phyloP scores from a whole-genome alignment of 2,329 filamentous ascomycete genomes.

The Paecilomyces niveus region DNA sequence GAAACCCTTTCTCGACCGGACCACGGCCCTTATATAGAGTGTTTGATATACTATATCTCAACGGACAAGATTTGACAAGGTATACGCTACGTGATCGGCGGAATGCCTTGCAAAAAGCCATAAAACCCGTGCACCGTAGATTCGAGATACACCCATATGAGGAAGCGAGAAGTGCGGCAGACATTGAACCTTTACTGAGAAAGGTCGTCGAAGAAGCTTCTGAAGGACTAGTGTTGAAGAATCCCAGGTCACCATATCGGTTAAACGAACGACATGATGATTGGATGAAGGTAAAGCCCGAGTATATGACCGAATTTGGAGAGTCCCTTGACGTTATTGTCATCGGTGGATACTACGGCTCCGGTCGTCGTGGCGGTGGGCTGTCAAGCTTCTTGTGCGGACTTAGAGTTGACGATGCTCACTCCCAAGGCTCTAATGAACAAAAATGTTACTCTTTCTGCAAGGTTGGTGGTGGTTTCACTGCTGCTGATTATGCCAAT shows the following conservation, averaged over 20 bases:
- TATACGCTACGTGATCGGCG: constrained; percentile 79
- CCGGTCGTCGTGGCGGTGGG: constrained; percentile 72
- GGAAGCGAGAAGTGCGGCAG: constrained; percentile 57
- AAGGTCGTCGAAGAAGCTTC: constrained; percentile 79
- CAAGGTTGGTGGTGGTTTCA: constrained; percentile 94
- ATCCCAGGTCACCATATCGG: constrained; percentile 76
- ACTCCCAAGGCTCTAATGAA: constrained; percentile 51
- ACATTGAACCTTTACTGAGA: constrained; percentile 72
- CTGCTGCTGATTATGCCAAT: constrained; percentile 73
- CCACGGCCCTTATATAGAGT: constrained; percentile 73
- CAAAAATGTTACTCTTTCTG: constrained; percentile 91
- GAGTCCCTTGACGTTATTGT: constrained; percentile 86
- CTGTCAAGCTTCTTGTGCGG: constrained; percentile 89
- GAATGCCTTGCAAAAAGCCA: constrained; percentile 63
- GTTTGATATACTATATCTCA: constrained; percentile 88
- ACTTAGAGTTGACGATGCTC: constrained; percentile 64
- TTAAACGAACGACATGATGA: constrained; percentile 88
- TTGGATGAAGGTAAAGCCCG: constrained; percentile 98
- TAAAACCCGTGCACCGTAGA: constrained; percentile 64
- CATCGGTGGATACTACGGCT: constrained; percentile 88
- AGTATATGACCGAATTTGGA: constrained; percentile 96
- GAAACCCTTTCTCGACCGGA: constrained; percentile 59
- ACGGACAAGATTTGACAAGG: constrained; percentile 68
- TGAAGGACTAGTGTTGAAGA: constrained; percentile 90
- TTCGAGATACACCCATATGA: constrained; percentile 75